phyloP scores from a whole-genome alignment of 2,329 filamentous ascomycete genomes.

The Penicillium sp. region DNA sequence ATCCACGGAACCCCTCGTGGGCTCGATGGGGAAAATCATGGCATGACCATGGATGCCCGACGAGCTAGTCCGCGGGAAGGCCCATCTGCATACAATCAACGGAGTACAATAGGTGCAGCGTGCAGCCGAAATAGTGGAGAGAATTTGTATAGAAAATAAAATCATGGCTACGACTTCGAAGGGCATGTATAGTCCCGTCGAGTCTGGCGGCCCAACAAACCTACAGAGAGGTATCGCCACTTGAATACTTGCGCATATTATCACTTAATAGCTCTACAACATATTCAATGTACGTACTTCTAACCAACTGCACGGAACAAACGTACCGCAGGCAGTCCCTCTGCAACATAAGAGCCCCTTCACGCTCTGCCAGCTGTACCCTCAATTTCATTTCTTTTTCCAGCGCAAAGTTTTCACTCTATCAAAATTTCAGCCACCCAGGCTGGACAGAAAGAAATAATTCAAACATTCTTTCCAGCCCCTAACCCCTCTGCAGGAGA shows the following conservation, averaged over 20 bases:
- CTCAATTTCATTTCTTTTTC: not conserved
- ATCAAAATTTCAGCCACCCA: not conserved
- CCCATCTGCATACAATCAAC: conserved; percentile 21
- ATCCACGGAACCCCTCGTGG: conserved; percentile 12
- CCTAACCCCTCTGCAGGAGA: not conserved
- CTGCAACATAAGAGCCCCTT: not conserved
- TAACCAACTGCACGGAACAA: not conserved
- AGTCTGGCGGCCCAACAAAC: not conserved
- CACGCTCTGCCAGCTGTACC: not conserved
- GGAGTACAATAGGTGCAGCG: conserved; percentile 6
- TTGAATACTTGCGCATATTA: not conserved
- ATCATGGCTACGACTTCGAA: not conserved
- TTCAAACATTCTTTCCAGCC: not conserved
- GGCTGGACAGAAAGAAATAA: not conserved
- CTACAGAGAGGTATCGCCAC: not conserved
- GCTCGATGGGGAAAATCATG: not conserved
- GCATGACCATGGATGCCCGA: conserved; percentile 18
- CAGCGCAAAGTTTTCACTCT: too few relatives aligned
- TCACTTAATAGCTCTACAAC: not conserved
- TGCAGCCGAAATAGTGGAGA: conserved; percentile 2
- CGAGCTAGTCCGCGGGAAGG: conserved; percentile 15
- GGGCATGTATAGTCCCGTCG: not conserved
- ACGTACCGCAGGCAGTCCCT: not conserved
- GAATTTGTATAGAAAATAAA: not conserved
- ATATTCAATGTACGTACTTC: not conserved